Evolutionary conservation across 225 moss, liverwort and hornwort species (phyloP).

Genomic region (Bryum argenteum): DNA sequence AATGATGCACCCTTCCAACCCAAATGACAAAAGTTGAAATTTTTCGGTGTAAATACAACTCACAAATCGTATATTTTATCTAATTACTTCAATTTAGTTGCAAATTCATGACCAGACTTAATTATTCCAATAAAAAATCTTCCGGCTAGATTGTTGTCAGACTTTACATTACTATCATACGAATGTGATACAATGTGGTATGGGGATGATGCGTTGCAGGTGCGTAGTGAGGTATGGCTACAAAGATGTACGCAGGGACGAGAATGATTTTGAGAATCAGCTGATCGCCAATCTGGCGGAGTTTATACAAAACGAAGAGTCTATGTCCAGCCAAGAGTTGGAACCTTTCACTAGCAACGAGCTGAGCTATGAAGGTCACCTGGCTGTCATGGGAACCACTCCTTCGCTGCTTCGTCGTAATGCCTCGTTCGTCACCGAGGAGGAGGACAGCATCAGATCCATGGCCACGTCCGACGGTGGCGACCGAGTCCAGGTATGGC

Average conservation of each 20-base stretch:
- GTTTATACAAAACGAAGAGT: constrained; percentile 66
- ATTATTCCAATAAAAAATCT: too few relatives aligned
- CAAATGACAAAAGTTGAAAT: too few relatives aligned
- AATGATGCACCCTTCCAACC: too few relatives aligned
- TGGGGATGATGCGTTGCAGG: constrained; percentile 19
- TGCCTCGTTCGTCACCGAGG: constrained; percentile 14
- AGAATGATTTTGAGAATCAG: constrained; percentile 49
- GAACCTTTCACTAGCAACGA: constrained; percentile 49
- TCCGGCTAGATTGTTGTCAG: too few relatives aligned
- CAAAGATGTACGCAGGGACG: constrained; percentile 40
- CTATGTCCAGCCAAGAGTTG: constrained; percentile 37
- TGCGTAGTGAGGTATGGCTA: constrained; percentile 59
- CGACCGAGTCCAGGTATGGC: constrained; percentile 17
- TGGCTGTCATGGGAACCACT: constrained; percentile 46
- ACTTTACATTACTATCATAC: too few relatives aligned
- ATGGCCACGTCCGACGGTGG: constrained; percentile 24
- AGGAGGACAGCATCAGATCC: constrained; percentile 32
- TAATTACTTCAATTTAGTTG: too few relatives aligned
- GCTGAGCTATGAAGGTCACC: constrained; percentile 46
- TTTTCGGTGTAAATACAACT: too few relatives aligned
- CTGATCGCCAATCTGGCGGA: constrained; percentile 62
- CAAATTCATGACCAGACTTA: too few relatives aligned
- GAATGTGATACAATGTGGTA: too few relatives aligned
- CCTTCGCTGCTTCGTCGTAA: constrained; percentile 26
- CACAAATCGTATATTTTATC: too few relatives aligned